Evolutionary conservation across 352 stramenopile species (phyloP).

Genomic region (Achlya hypogyna): DNA sequence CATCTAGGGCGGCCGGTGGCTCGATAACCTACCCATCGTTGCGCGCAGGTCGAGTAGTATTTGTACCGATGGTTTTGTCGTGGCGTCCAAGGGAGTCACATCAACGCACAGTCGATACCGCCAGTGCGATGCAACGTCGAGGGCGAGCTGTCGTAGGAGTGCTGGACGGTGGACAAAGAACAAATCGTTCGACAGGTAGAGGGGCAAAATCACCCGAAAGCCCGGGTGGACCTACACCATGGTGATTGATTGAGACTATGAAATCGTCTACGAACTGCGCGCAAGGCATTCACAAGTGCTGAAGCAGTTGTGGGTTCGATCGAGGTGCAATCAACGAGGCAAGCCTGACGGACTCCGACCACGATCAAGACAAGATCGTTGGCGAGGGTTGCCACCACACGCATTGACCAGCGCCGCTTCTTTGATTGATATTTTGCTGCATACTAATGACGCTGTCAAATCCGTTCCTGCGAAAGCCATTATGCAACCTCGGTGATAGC

Average conservation of each 20-base stretch:
- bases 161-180: not conserved
- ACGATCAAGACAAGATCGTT: slow-evolving; percentile 7
- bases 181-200: not conserved
- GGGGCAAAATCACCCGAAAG: not conserved
- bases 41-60: too few relatives aligned
- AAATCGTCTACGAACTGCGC: not conserved
- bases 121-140: not conserved
- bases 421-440: too few relatives aligned
- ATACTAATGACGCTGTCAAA: too few relatives aligned
- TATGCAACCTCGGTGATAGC: too few relatives aligned
- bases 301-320: not conserved
- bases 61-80: not conserved
- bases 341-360: not conserved
- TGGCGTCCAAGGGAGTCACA: not conserved
- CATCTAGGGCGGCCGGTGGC: not conserved
- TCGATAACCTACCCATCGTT: too few relatives aligned
- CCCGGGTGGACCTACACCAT: not conserved
- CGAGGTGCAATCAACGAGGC: not conserved
- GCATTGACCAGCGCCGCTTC: not conserved
- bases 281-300: not conserved
- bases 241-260: not conserved
- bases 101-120: not conserved
- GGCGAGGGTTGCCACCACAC: not conserved
- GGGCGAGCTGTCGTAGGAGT: not conserved
- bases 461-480: too few relatives aligned